Base-by-base conservation (phyloP, 768 basidiomycete species). In the Psilocybe subaeruginosa region DNA sequence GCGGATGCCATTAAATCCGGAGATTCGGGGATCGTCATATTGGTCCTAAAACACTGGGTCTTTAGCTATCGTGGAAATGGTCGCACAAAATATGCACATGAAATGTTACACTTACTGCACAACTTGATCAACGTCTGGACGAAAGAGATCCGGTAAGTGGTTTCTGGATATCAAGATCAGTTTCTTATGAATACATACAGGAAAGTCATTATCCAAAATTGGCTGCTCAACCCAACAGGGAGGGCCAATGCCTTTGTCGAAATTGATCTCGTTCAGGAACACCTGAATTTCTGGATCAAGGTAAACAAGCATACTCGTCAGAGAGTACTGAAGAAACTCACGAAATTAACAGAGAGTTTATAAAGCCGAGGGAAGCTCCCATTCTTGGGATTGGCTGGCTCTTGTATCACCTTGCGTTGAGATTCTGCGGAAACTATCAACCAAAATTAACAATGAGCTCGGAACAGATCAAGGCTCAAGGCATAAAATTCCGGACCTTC, bases 241-340 rank as follows among this genome's bases (percentile, higher is more conserved):
- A 60, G 66, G 1, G 56, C 64, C 0, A 67, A 71, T 39, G 49
- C 63, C 1, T 76, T 64, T 35, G 69, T 74, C 0, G 73, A 75
- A 31, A 49, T 70, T 4, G 75, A 76, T 51, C 64, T 76, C 0
- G 59, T 75, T 30, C 76, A 76, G 48, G 74, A 77, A 56, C 75
- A 76, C 48, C 31, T 71, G 46, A 77, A 76, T 58, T 76, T 66
- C 53, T 74, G 72, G 70, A 69, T 72, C 5, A 74, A 77, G 69
- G 74, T 73, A 54, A 37, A 12, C 37, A 8, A 7, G 8, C 12
- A 12, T 37, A 8, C 37, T 37, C 37, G 2, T 12, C 8, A 37
- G 12, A 37, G 12, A 12, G 12, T 8, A 37, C 37, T 19, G 19
- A 37, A 12, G 37, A 7, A 12, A 37, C 37, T 37, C 37, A 56